Base-by-base conservation (phyloP, 2,329 filamentous ascomycete species). In the Cordyceps tenuipes region DNA sequence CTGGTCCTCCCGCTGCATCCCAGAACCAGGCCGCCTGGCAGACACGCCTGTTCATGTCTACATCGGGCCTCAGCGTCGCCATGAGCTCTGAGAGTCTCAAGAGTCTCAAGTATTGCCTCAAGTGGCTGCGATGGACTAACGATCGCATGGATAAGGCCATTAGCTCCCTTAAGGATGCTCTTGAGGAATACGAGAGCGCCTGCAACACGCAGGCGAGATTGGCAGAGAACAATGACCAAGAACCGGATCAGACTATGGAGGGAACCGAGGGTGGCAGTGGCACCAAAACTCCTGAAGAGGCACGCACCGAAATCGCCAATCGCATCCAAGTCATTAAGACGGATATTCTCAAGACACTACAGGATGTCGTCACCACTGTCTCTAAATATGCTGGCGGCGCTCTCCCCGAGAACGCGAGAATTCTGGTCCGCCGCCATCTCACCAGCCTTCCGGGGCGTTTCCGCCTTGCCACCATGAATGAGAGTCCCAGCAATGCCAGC, bases 301-400 rank as follows among this genome's bases (percentile, higher is more conserved):
- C 71, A 15, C 71, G 72, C 12, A 68, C 66, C 60, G 78, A 81
- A 62, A 74, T 86, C 19, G 79, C 79, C 4, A 81, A 84, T 52
- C 81, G 81, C 59, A 90, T 97, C 51, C 84, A 86, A 13, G 79
- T 77, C 1, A 77, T 91, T 50, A 86, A 85, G 66, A 77, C 78
- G 5, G 89, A 92, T 61, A 83, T 94, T 2, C 82, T 96, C 63
- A 87, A 88, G 66, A 88, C 87, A 0, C 79, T 97, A 13, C 90
- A 92, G 65, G 85, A 87, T 58, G 90, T 92, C 34, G 89, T 96
- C 44, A 85, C 89, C 63, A 87, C 89, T 6, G 90, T 99, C 0
- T 95, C 90, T 60, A 90, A 87, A 65, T 96, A 96, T 67, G 89
- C 92, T 0, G 92, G 92, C n/a, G 90, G 91, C 44, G 90, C 92